A percentile compares a stretch with the other conserved stretches of the same genome.
These are phyloP conservation scores for Phytophthora europaea DNA, from an alignment of 352 stramenopile genomes.

Conservation along the genomic window DNA sequence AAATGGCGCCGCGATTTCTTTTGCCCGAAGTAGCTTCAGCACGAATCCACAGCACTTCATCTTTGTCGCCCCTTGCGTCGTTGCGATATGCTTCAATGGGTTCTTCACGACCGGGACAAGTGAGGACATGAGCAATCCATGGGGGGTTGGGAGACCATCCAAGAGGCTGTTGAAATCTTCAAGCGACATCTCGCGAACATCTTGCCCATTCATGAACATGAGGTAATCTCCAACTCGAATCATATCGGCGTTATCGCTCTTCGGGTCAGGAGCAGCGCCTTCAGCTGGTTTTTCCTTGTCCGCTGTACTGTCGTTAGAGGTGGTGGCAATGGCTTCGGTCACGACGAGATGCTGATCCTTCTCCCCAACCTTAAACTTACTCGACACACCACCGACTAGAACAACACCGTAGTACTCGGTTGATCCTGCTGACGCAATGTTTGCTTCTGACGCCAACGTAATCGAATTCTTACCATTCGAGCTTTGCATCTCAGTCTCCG, in stretches of 20 bases:
- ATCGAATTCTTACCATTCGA: conserved; percentile 24
- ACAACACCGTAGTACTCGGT: conserved; percentile 67
- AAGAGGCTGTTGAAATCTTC: conserved; percentile 45
- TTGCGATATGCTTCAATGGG: conserved; percentile 67
- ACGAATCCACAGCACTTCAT: conserved; percentile 79
- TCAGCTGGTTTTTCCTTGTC: conserved; percentile 21
- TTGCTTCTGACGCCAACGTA: conserved; percentile 25
- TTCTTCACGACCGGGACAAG: conserved; percentile 51
- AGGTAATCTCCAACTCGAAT: conserved; percentile 57
- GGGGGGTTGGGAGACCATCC: conserved; percentile 36
- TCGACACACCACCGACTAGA: conserved; percentile 47
- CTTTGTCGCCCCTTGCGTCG: conserved; percentile 62
- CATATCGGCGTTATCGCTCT: conserved; percentile 39
- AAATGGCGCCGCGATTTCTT: conserved; percentile 83
- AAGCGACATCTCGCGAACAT: conserved; percentile 50
- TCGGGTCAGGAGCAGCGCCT: conserved; percentile 14
- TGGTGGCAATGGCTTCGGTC: conserved; percentile 28
- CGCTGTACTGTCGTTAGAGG: conserved; percentile 11
- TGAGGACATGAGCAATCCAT: conserved; percentile 73
- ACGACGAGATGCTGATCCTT: conserved; percentile 61
- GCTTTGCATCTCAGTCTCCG: conserved; percentile 15
- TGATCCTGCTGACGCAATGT: conserved; percentile 14
- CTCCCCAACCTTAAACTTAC: conserved; percentile 46
- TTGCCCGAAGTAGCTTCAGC: conserved; percentile 78
- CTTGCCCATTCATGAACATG: conserved; percentile 63